Percentiles rank a stretch among this genome's conserved stretches.
These are phyloP conservation scores for Globisporangium perplexum DNA, from an alignment of 352 stramenopile species.

Conservation along the genomic window DNA sequence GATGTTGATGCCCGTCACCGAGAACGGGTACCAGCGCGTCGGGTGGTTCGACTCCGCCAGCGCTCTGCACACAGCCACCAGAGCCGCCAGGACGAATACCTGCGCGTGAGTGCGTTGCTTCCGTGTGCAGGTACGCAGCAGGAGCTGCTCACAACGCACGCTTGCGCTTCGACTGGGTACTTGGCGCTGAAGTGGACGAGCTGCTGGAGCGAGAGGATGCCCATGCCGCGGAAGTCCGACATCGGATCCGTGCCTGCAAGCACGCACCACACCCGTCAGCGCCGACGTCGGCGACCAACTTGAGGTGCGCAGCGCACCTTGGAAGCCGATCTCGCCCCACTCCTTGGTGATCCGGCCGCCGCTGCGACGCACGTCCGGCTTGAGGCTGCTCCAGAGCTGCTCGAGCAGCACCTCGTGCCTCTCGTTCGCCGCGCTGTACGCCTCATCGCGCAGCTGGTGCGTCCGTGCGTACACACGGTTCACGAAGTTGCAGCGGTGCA, in stretches of 20 bases:
- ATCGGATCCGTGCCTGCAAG: slow-evolving; percentile 66
- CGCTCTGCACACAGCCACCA: slow-evolving; percentile 25
- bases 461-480: slow-evolving; percentile 63
- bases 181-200: slow-evolving; percentile 70
- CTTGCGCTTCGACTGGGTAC: slow-evolving; percentile 69
- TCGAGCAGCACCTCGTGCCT: slow-evolving; percentile 77
- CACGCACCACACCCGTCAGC: too few species aligned
- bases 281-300: too few species aligned
- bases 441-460: slow-evolving; percentile 54
- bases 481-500: slow-evolving; percentile 67
- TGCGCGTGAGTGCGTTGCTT: too few species aligned
- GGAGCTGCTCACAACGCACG: slow-evolving; percentile 31
- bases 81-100: too few species aligned
- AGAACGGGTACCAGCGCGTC: slow-evolving; percentile 83
- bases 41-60: slow-evolving; percentile 81
- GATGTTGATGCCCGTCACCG: slow-evolving; percentile 84
- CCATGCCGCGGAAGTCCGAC: slow-evolving; percentile 85
- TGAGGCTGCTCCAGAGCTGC: slow-evolving; percentile 72
- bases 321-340: slow-evolving; percentile 84
- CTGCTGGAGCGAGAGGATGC: slow-evolving; percentile 68
- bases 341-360: slow-evolving; percentile 83
- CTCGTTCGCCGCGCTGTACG: slow-evolving; percentile 57
- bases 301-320: slow-evolving; percentile 30
- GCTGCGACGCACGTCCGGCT: slow-evolving; percentile 66
- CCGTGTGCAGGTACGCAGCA: too few species aligned